A percentile compares a stretch with the other conserved stretches of the same genome.
phyloP scores from a whole-genome alignment of 202 grass and related monocot species.

The Carex sylvatica region DNA sequence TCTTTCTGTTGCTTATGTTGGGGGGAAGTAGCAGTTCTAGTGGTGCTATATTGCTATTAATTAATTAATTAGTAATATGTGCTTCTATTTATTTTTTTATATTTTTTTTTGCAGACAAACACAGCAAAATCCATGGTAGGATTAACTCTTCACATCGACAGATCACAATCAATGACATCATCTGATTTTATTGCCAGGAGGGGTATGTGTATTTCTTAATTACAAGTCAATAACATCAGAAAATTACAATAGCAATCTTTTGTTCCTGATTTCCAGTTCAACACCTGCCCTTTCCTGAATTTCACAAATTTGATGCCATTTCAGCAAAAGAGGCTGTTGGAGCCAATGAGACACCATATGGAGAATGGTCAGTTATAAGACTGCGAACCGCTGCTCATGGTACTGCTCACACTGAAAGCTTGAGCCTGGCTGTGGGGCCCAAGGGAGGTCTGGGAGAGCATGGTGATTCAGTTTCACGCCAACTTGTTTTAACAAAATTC shows the following conservation, averaged over 20 bases:
- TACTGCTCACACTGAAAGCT: slow-evolving; percentile 71
- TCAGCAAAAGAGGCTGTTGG: slow-evolving; percentile 95
- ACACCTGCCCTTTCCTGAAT: slow-evolving; percentile 36
- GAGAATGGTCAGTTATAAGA: slow-evolving; percentile 96
- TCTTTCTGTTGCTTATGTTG: background rate
- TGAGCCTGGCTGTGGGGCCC: slow-evolving; percentile 80
- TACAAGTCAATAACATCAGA: background rate
- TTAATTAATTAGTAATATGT: background rate
- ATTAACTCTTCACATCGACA: slow-evolving; percentile 62
- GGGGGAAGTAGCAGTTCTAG: background rate
- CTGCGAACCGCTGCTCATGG: slow-evolving; percentile 85
- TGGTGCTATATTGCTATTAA: slow-evolving; percentile 10
- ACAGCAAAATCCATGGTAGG: slow-evolving; percentile 74
- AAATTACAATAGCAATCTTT: background rate
- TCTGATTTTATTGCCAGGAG: slow-evolving; percentile 84
- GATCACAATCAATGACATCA: slow-evolving; percentile 71
- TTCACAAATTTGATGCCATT: slow-evolving; percentile 37
- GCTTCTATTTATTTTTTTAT: background rate
- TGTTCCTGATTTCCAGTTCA: background rate
- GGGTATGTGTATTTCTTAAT: slow-evolving; percentile 39
- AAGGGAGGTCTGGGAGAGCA: slow-evolving; percentile 95
- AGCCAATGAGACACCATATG: slow-evolving; percentile 87
- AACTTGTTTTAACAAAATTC: slow-evolving; percentile 86
- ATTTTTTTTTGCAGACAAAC: slow-evolving; percentile 63
- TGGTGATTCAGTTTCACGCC: slow-evolving; percentile 89